phyloP scores from a whole-genome alignment of 169 alveolate species.

The Perkinsus marinus region DNA sequence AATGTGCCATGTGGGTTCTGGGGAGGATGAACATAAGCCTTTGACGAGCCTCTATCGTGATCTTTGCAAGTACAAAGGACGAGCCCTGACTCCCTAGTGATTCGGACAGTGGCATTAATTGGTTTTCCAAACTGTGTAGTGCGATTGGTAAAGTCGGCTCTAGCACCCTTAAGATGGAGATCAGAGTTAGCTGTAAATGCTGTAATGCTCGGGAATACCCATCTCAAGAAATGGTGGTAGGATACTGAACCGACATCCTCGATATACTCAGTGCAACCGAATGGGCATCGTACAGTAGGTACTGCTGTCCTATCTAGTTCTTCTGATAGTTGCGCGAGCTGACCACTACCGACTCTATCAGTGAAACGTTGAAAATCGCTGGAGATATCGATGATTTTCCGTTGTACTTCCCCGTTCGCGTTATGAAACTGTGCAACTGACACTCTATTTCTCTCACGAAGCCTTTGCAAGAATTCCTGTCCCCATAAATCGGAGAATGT shows the following conservation, averaged over 20 bases:
- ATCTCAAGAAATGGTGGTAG: not conserved
- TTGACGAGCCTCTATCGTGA: not conserved
- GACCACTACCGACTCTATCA: too few species aligned
- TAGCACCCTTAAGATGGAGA: not conserved
- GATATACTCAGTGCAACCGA: not conserved
- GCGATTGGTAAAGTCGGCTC: not conserved
- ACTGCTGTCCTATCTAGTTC: not conserved
- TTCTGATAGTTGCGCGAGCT: too few species aligned
- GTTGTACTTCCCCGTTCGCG: too few species aligned
- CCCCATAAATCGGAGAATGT: too few species aligned
- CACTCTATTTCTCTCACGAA: too few species aligned
- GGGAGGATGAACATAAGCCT: not conserved
- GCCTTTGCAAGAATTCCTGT: too few species aligned
- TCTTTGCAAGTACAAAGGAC: not conserved
- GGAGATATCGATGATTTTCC: too few species aligned
- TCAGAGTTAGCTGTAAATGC: not conserved
- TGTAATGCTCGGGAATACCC: not conserved
- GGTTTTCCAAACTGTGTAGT: not conserved
- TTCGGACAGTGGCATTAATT: not conserved
- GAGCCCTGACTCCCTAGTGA: not conserved
- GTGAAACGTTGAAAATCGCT: too few species aligned
- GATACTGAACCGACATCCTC: not conserved
- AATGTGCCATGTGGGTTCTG: too few species aligned
- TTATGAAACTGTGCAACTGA: too few species aligned
- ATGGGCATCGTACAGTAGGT: not conserved